Evolutionary conservation across 73 alveolate genomes (phyloP).

Genomic region (Tetrahymena borealis): DNA sequence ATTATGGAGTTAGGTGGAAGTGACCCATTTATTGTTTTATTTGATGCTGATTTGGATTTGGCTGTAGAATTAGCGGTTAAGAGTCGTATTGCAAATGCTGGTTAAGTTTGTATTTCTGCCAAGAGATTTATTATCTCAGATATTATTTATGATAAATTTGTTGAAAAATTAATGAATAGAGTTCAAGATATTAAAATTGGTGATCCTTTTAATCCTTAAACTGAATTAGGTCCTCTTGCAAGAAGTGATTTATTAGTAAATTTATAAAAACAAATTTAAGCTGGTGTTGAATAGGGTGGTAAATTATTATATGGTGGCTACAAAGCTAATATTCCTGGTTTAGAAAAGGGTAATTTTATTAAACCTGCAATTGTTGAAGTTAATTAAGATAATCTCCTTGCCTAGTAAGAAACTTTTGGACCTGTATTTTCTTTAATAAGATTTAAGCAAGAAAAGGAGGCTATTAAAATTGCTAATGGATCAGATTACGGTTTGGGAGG

Average conservation of each 20-base stretch:
- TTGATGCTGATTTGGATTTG: constrained; percentile 60
- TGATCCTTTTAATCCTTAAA: constrained; percentile 55
- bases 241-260: constrained; percentile 45
- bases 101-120: constrained; percentile 78
- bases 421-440: constrained; percentile 70
- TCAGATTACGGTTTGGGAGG: constrained; percentile 76
- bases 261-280: not conserved
- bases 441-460: constrained; percentile 51
- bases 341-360: constrained; percentile 43
- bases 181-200: constrained; percentile 45
- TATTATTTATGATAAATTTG: constrained; percentile 56
- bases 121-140: constrained; percentile 66
- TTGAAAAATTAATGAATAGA: constrained; percentile 17
- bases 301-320: constrained; percentile 17
- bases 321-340: not conserved
- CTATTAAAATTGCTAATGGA: constrained; percentile 63
- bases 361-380: constrained; percentile 48
- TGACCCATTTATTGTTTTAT: constrained; percentile 78
- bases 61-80: constrained; percentile 52
- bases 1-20: constrained; percentile 81
- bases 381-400: constrained; percentile 37
- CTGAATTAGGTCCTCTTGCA: constrained; percentile 74
- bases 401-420: constrained; percentile 77
- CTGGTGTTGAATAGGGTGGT: not conserved
- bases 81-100: constrained; percentile 60